A percentile compares a stretch with the other conserved stretches of the same genome.
Conservation (phyloP, 441 rosid species). For the Pelargonium fulgidum region DNA sequence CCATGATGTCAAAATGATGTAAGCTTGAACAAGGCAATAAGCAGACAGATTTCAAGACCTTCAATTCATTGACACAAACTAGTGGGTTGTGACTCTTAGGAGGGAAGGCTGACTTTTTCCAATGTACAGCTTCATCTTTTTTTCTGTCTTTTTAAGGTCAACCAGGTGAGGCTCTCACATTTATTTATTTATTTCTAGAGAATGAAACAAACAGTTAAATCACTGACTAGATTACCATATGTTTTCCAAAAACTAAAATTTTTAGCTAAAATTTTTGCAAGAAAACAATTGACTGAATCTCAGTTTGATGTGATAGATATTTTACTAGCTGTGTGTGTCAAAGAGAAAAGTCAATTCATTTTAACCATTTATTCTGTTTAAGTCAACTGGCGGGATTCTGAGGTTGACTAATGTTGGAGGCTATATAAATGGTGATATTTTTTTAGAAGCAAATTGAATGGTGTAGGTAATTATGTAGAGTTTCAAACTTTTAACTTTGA, state of each 20-base stretch:
- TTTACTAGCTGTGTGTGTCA: no score
- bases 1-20: slow-evolving; percentile 33
- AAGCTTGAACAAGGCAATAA: slow-evolving; percentile 22
- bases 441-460: slow-evolving; percentile 24
- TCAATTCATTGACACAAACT: slow-evolving; percentile 4
- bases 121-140: neutral
- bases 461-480: slow-evolving; percentile 9
- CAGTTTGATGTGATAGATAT: no score
- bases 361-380: neutral
- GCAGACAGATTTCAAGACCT: neutral
- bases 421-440: neutral
- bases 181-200: neutral
- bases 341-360: neutral
- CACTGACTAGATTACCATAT: neutral
- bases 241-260: no score
- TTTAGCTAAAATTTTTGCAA: no score
- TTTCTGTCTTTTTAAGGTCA: neutral
- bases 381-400: neutral
- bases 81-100: slow-evolving; percentile 9
- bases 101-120: neutral
- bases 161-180: neutral
- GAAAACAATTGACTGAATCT: no score
- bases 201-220: neutral
- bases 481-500: neutral
- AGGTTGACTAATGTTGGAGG: slow-evolving; percentile 17